Evolutionary conservation across 192 early-diverging fungal species (phyloP), one percentile per base, ranked within the genome.

Genomic region (Blastocladiella britannica): DNA sequence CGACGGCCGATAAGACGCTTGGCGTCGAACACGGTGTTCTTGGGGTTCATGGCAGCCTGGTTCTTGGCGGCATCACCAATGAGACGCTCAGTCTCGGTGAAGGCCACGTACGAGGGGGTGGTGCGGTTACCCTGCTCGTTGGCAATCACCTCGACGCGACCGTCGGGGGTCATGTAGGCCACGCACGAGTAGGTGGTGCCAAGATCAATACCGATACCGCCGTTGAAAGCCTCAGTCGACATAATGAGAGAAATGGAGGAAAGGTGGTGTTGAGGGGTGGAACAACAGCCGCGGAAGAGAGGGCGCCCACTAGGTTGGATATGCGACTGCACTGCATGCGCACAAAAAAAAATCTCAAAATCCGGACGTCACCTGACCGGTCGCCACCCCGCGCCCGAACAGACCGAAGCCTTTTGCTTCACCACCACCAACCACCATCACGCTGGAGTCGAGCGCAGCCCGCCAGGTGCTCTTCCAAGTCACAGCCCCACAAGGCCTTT

Each of bases 111-210:
- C 58, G 87, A 89, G 60, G 85, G 85, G 52, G 85, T 87, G 58
- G 84, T 87, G 60, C 84, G 85, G 77, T 85, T 83, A 79, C 85
- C 87, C 71, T 87, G 84, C 71, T 87, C 84, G 76, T 87, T 89
- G 66, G 83, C 80, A 70, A 87, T 83, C 54, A 82, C 80, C 70
- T 85, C 82, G 52, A 72, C 72, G 27, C 75, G 75, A 43, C 65
- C 74, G 37, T 47, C 37, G 9, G 37, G 37, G 15, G 37, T 47
- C 37, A 47, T 47, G 37, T 47, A 47, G 37, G 37, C 37, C 51
- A 78, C 73, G 65, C 73, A 75, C 24, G 75, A 74, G 71, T 77
- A 71, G 61, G 73, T 75, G 57, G 73, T 75, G 31, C 73, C 73
- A 57, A 75, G 61, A 59, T 47, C 37, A 20, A 47, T 47, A 20